phyloP scores from a whole-genome alignment of 140 eudicot genomes.

The Ambrosia hybrid region DNA sequence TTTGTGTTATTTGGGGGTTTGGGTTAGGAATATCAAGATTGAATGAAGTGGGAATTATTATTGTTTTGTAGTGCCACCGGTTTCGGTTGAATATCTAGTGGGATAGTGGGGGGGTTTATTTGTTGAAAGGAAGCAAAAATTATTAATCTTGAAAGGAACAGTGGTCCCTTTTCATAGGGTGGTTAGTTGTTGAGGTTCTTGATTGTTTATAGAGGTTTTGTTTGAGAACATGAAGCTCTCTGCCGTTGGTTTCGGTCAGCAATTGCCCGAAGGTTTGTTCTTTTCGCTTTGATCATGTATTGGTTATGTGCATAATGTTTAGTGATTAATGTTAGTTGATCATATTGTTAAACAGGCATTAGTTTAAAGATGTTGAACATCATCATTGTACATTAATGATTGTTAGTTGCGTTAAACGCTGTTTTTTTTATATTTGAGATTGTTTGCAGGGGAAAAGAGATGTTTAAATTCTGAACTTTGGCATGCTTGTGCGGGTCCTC shows the following conservation, averaged over 20 bases:
- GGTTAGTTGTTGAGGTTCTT: conserved; percentile 37
- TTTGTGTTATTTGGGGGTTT: conserved; percentile 36
- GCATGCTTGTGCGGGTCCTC: conserved; percentile 95
- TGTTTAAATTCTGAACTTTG: conserved; percentile 90
- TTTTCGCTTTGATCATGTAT: conserved; percentile 8
- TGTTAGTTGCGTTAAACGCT: neutral
- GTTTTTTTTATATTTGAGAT: conserved; percentile 1
- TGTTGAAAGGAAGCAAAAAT: conserved; percentile 34
- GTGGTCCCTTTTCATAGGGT: conserved; percentile 39
- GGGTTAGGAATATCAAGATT: conserved; percentile 47
- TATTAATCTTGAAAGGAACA: conserved; percentile 27
- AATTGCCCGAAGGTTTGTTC: conserved; percentile 51
- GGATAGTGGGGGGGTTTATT: conserved; percentile 32
- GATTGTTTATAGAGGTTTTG: conserved; percentile 32
- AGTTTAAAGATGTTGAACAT: neutral
- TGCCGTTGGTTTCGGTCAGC: conserved; percentile 55
- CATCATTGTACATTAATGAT: neutral
- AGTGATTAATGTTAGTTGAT: conserved; percentile 12
- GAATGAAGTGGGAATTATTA: conserved; percentile 53
- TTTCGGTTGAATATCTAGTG: conserved; percentile 47
- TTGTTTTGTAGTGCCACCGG: conserved; percentile 51
- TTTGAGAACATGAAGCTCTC: conserved; percentile 46
- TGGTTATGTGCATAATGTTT: conserved; percentile 2
- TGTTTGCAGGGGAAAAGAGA: conserved; percentile 65
- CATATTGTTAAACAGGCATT: neutral